Base-by-base conservation (phyloP, 2,329 filamentous ascomycete genomes). In the Fusarium sacchari region DNA sequence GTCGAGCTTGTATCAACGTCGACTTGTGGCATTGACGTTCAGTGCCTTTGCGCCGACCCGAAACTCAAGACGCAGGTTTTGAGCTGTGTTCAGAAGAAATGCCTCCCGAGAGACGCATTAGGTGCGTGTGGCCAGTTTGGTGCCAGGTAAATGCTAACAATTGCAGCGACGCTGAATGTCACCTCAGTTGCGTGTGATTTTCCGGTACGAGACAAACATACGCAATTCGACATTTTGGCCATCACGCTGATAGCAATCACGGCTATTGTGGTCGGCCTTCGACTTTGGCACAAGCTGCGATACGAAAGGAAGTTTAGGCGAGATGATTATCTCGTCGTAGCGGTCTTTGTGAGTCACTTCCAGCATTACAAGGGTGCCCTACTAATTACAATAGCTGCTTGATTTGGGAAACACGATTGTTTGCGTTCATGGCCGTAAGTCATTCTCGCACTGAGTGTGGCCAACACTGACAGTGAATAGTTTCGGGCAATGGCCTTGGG, bases 11-110 rank as follows among this genome's bases (percentile, higher is more conserved):
- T 57, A 44, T 28, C 64, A 5, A 50, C 30, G 7, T 67, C 64
- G 10, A 34, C 64, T 7, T 67, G 64, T 5, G 64, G 64, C 26
- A 32, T 67, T 9, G 52, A 67, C 5, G 24, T 67, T 1, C 17
- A 67, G 4, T 67, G 64, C 20, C 64, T 67, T 36, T 67, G 64
- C 28, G 62, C 50, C 6, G 64, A 67, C 6, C 24, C 62, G 1
- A 43, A 67, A 2, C 62, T 67, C 10, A 47, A 67, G 17, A 67
- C 62, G 5, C 32, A 43, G 20, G 64, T 65, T 1, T 22, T 46
- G 5, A 39, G 14, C 13, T 67, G 64, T 37, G 44, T 67, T 18
- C 34, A 60, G n/a, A 24, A 40, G 2, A n/a, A 50, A 20, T 67
- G 64, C 5, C 6, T 67, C 2, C 64, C 64, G 0, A 6, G 52